Evolutionary conservation across 495 filamentous ascomycete species (phyloP).

Genomic region (Lasiosphaeria ovina): DNA sequence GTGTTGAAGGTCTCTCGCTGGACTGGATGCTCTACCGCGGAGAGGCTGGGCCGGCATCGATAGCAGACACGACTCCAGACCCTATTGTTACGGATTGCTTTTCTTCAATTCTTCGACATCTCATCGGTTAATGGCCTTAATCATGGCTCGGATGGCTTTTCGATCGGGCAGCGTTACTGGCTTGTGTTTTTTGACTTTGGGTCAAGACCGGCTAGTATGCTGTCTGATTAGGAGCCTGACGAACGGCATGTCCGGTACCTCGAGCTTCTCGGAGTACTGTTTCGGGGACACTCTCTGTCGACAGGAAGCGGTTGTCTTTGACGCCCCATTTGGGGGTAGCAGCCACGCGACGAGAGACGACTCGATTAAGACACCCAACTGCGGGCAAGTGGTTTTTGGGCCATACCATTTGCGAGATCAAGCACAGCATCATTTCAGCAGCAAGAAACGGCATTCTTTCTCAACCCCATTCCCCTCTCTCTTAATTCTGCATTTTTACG

Average conservation of each 20-base stretch:
- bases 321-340: conserved; percentile 15
- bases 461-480: conserved; percentile 16
- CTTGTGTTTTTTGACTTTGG: conserved; percentile 5
- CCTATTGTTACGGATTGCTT: conserved; percentile 32
- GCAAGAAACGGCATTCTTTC: conserved; percentile 7
- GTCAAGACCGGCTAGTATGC: conserved; percentile 2
- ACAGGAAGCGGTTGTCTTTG: conserved; percentile 3
- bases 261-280: conserved; percentile 21
- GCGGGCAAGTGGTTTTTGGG: conserved; percentile 8
- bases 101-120: conserved; percentile 36
- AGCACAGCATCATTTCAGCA: conserved; percentile 17
- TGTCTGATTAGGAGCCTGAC: conserved; percentile 15
- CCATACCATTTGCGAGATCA: conserved; percentile 16
- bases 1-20: not conserved
- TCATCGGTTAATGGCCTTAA: conserved; percentile 26
- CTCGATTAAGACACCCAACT: conserved; percentile 2
- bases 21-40: conserved; percentile 3
- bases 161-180: conserved; percentile 11
- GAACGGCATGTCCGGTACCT: conserved; percentile 40
- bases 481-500: conserved; percentile 22
- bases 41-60: conserved; percentile 26
- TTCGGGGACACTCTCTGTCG: conserved; percentile 15
- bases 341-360: conserved; percentile 17
- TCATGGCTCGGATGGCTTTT: conserved; percentile 21
- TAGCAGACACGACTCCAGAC: conserved; percentile 26